Evolutionary conservation across 352 stramenopile species (phyloP).

Genomic region (Globisporangium solare): DNA sequence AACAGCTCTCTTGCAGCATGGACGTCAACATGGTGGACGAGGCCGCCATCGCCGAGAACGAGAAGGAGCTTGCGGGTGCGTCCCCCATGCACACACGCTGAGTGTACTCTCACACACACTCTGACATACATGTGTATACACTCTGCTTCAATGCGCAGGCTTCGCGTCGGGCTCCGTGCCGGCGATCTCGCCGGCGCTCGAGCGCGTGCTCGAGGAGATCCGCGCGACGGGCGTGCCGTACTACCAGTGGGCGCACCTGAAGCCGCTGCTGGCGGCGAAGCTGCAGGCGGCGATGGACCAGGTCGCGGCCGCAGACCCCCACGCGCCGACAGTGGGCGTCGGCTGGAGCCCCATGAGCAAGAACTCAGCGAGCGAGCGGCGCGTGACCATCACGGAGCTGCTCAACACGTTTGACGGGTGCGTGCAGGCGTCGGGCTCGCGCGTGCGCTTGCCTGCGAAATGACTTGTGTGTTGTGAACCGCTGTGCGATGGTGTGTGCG

Average conservation of each 20-base stretch:
- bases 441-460: neutral
- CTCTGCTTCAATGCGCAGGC: constrained; percentile 18
- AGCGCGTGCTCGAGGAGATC: constrained; percentile 67
- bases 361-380: constrained; percentile 41
- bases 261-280: constrained; percentile 49
- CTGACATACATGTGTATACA: neutral
- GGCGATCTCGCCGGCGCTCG: constrained; percentile 44
- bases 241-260: constrained; percentile 74
- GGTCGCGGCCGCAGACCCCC: constrained; percentile 42
- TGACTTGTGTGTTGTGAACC: neutral
- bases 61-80: constrained; percentile 61
- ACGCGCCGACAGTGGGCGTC: constrained; percentile 21
- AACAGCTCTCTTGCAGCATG: constrained; percentile 1
- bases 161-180: constrained; percentile 46
- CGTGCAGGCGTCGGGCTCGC: neutral
- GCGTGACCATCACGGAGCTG: constrained; percentile 48
- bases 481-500: neutral
- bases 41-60: constrained; percentile 50
- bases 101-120: too few species aligned
- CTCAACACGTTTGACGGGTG: constrained; percentile 60
- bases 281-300: constrained; percentile 52
- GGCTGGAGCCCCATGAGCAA: constrained; percentile 51
- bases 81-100: too few species aligned
- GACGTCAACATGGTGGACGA: constrained; percentile 24
- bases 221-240: constrained; percentile 54